Base-by-base conservation (phyloP, 495 filamentous ascomycete genomes). In the Tetracladium marchalianum region DNA sequence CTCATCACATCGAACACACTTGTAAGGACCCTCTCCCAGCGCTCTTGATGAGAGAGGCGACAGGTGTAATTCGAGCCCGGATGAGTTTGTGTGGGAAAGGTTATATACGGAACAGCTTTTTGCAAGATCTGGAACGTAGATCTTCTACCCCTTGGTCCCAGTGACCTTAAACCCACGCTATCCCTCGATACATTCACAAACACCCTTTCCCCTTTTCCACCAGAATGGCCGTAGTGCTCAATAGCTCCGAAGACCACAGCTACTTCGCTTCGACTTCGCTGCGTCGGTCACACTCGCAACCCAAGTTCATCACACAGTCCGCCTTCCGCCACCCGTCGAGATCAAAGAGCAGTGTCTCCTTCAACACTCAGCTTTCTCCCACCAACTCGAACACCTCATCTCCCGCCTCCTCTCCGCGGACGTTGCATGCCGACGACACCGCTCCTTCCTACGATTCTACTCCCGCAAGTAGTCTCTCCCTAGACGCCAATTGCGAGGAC, bases 381-480 rank as follows among this genome's bases (percentile, higher is more conserved):
- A 37, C 43, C 39, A 49, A 56, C 40, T 56, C 53, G 11, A 18
- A 41, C 7, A 31, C 31, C 18, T 56, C 54, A 4, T 52, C 54
- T 5, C 15, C 44, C 11, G 10, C 46, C 4, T 56, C 54, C 8
- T 56, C 54, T 24, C 54, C 50, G 1, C 47, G 50, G 24, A 56
- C 54, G 0, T 13, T 56, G 15, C 46, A 52, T 42, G 50, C 54
- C 6, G 50, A 56, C 39, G 52, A 49, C n/a, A 47, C 54, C 11
- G 54, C 46, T 39, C 49, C 54, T 11, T 56, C 50, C 1, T 56
- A 46, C 35, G 39, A 45, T 5, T 56, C 54, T 13, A 78, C 78
- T 15, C 75, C 80, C n/a, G 68, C 78, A 11, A 80, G 77, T 46
- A 81, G 70, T 46, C 57, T 86, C 18, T 84, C 82, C 0, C 58